Evolutionary conservation across 345 rosid genomes (phyloP), one percentile per base, ranked within the genome.

Genomic region (Psidium friedrichsthalianum): DNA sequence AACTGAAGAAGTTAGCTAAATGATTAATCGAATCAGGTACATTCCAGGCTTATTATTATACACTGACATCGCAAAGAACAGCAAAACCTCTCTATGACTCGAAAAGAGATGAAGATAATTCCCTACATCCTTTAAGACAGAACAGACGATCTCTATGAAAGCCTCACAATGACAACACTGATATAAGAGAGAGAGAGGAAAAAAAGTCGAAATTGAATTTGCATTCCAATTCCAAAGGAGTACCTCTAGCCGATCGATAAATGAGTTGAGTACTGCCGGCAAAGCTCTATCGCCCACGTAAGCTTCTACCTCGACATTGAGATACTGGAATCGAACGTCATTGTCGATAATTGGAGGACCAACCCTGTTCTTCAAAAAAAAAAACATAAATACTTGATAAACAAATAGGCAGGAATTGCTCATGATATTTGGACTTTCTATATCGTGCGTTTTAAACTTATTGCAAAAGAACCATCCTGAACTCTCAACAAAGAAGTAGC

Each of bases 261-360:
- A 49, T 51, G 81, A 84, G n/a, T 87, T 84, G 57, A 64, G 53
- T 25, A 87, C 54, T 5, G 84, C 29, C 0, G 76, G 88, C 58
- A 81, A 64, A 87, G 82, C 86, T 59, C 86, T 84, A 27, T 78
- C 82, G 42, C 88, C 86, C 42, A 84, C 82, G 15, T 84, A 84
- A 59, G 86, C 88, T 40, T 80, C 88, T 58, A 84, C 86, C 85
- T 58, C 88, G 9, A 84, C 84, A 51, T 42, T 51, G 21, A 87
- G 76, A 78, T 81, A 24, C 82, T 82, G 22, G 76, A 87, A 87
- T 74, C 86, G 83, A 61, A 87, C 86, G 69, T 87, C 88, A 44
- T 49, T 2, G 82, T 83, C 54, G 83, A 83, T 58, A 83, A 53
- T 49, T 74, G 12, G 11, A 86, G 29, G 29, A 56, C 85, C 29